phyloP scores from a whole-genome alignment of 2,329 filamentous ascomycete genomes.

The Cercospora canescens region DNA sequence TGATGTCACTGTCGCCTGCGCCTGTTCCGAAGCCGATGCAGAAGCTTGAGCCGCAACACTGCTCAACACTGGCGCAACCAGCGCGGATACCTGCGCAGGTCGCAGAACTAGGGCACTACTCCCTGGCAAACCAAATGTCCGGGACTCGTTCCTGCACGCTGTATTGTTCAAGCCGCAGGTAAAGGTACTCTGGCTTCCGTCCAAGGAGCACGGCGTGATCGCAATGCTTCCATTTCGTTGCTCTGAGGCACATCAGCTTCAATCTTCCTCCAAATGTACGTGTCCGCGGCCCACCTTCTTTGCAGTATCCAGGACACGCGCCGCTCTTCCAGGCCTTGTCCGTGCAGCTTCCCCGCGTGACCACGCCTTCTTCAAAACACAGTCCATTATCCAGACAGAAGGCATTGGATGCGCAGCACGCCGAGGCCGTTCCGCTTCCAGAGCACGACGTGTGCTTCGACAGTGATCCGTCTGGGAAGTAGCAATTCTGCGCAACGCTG shows the following conservation, averaged over 20 bases:
- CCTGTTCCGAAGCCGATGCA: not conserved
- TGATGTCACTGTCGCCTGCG: not conserved
- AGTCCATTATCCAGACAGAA: slow-evolving; percentile 37
- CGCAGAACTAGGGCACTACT: slow-evolving; percentile 30
- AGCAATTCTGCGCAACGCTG: slow-evolving; percentile 29
- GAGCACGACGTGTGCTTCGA: slow-evolving; percentile 31
- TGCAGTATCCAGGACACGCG: slow-evolving; percentile 34
- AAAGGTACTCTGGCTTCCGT: slow-evolving; percentile 29
- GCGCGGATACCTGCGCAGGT: slow-evolving; percentile 30
- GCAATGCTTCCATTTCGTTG: slow-evolving; percentile 19
- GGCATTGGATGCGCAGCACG: slow-evolving; percentile 32
- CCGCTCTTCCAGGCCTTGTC: slow-evolving; percentile 34
- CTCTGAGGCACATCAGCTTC: slow-evolving; percentile 11
- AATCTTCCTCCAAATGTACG: not conserved
- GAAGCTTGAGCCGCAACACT: slow-evolving; percentile 17
- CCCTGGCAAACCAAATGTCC: slow-evolving; percentile 30
- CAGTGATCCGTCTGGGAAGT: slow-evolving; percentile 30
- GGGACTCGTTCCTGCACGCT: slow-evolving; percentile 25
- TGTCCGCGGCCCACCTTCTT: slow-evolving; percentile 22
- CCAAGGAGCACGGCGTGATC: slow-evolving; percentile 30
- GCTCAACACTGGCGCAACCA: slow-evolving; percentile 26
- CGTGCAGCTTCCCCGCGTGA: slow-evolving; percentile 35
- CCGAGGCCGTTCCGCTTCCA: slow-evolving; percentile 15
- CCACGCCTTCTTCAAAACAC: slow-evolving; percentile 33
- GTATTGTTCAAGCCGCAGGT: slow-evolving; percentile 33